Percentiles rank a stretch among this genome's conserved stretches.
phyloP scores from a whole-genome alignment of 2,329 filamentous ascomycete species.

The Herpomyces periplanetae region DNA sequence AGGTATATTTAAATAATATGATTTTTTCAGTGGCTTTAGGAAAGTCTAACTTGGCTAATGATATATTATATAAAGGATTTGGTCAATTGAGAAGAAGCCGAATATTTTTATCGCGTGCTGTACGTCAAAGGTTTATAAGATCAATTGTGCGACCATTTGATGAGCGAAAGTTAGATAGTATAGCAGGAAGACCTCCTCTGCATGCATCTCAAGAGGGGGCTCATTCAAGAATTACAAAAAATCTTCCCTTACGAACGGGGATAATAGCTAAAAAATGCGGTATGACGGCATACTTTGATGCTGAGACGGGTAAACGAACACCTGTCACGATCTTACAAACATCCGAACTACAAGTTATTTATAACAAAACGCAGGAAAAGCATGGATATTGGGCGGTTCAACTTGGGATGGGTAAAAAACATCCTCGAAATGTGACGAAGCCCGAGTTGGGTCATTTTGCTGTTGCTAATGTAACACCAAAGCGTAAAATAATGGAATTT shows the following conservation, averaged over 20 bases:
- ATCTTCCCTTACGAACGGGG: constrained; percentile 27
- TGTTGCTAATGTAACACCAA: constrained; percentile 25
- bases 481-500: constrained; percentile 53
- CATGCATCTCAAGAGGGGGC: too few species aligned
- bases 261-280: constrained; percentile 65
- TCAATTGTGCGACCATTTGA: too few species aligned
- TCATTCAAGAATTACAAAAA: too few species aligned
- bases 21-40: too few species aligned
- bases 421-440: constrained; percentile 33
- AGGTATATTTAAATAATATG: too few species aligned
- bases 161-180: too few species aligned
- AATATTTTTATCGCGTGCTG: too few species aligned
- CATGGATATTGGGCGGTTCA: constrained; percentile 88
- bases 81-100: too few species aligned
- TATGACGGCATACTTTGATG: constrained; percentile 64
- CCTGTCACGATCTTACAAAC: constrained; percentile 76
- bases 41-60: too few species aligned
- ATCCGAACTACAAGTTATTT: constrained; percentile 58
- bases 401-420: constrained; percentile 35
- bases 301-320: constrained; percentile 29
- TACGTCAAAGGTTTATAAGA: too few species aligned
- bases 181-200: too few species aligned
- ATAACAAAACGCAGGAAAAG: constrained; percentile 34
- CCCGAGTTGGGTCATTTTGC: constrained; percentile 48
- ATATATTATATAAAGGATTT: too few species aligned